Conservation (phyloP, 169 alveolate genomes). For the Cryptosporidium viatorum region DNA sequence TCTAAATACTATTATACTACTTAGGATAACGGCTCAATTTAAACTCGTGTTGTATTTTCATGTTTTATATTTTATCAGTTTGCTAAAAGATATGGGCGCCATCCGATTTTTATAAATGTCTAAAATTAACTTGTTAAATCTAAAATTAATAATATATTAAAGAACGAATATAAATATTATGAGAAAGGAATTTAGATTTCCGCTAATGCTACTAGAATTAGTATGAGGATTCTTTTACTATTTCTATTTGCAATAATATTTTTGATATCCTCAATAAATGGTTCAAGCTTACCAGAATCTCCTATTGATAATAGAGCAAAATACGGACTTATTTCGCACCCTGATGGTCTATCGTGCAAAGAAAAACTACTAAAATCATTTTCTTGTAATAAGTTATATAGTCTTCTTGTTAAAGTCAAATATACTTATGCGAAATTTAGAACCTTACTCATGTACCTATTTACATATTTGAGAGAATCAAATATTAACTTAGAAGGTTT, state of each 20-base stretch:
- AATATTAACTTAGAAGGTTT: neutral
- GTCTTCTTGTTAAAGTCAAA: neutral
- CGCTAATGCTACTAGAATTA: neutral
- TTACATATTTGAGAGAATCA: neutral
- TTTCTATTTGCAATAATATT: conserved; percentile 11
- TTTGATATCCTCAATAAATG: neutral
- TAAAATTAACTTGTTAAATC: neutral
- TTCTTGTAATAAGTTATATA: neutral
- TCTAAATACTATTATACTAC: too few species aligned
- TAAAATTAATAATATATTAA: neutral
- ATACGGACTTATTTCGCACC: neutral
- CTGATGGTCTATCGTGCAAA: neutral
- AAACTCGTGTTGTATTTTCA: too few species aligned
- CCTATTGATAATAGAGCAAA: neutral
- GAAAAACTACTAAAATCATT: neutral
- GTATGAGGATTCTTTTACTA: conserved; percentile 38
- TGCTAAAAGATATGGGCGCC: conserved; percentile 31
- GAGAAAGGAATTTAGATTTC: neutral
- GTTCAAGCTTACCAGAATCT: neutral
- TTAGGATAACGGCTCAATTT: too few species aligned
- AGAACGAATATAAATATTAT: neutral
- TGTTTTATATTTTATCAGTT: neutral
- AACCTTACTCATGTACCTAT: neutral
- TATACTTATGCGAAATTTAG: neutral
- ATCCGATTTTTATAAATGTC: neutral